Percentiles rank a stretch among this genome's conserved stretches.
These are phyloP conservation scores for Elsinoe ampelina DNA, from an alignment of 2,329 filamentous ascomycete genomes.

Conservation along the genomic window DNA sequence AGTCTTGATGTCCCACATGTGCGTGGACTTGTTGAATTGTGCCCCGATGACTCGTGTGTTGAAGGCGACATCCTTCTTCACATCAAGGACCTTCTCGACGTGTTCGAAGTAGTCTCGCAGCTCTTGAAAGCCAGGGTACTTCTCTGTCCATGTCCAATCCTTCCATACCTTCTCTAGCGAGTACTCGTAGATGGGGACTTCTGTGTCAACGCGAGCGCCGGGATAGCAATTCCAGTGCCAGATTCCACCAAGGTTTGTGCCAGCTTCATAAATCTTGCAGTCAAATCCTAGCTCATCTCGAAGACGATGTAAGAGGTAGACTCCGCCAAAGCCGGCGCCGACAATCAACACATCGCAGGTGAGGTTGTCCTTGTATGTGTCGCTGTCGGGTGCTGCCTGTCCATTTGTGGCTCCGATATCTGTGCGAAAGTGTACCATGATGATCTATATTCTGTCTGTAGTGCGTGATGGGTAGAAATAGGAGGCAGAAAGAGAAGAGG, in stretches of 20 bases:
- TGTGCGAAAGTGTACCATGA: slow-evolving; percentile 20
- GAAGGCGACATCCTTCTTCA: slow-evolving; percentile 50
- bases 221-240: slow-evolving; percentile 33
- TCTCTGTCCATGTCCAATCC: slow-evolving; percentile 45
- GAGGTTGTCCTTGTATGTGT: slow-evolving; percentile 22
- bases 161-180: slow-evolving; percentile 40
- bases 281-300: slow-evolving; percentile 25
- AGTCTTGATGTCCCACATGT: slow-evolving; percentile 44
- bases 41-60: slow-evolving; percentile 47
- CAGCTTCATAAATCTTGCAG: slow-evolving; percentile 29
- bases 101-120: slow-evolving; percentile 51
- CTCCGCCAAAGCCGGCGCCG: slow-evolving; percentile 24
- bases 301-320: slow-evolving; percentile 24
- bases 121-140: slow-evolving; percentile 30
- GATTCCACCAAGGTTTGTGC: slow-evolving; percentile 29
- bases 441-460: background rate
- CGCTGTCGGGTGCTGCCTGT: background rate
- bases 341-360: slow-evolving; percentile 24
- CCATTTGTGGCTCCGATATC: slow-evolving; percentile 19
- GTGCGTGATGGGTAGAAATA: background rate
- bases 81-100: slow-evolving; percentile 46
- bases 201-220: slow-evolving; percentile 41
- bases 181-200: slow-evolving; percentile 40
- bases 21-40: slow-evolving; percentile 40
- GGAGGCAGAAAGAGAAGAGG: background rate